Base-by-base conservation (phyloP, 2,329 filamentous ascomycete genomes). In the Penicillium capsulatum region DNA sequence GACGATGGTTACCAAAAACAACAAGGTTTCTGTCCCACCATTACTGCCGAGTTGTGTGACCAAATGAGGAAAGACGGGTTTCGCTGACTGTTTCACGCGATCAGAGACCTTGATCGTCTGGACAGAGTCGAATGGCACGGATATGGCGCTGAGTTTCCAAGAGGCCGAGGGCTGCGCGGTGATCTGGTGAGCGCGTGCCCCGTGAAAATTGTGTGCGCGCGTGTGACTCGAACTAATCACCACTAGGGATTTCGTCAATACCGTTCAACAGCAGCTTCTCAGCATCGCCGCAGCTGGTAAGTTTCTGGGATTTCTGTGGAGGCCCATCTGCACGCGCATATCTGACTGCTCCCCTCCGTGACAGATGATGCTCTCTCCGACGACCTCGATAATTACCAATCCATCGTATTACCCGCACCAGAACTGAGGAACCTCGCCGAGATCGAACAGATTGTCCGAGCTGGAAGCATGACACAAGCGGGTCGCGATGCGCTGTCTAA, bases 1-100 rank as follows among this genome's bases (percentile, higher is more conserved):
- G 90, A 96, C 60, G 91, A 97, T 78, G 86, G 86, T 44, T 97
- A 97, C 63, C 90, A 97, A 69, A 95, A 96, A 69, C 92, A 98
- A 67, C 91, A 97, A 83, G 88, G 88, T 84, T 77, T 48, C 43
- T 40, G 45, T 44, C 38, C 48, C 42, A 32, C 57, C 71, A 63
- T 38, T 19, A 33, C 27, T 36, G 22, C 44, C 19, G 37, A n/a
- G 32, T 36, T 42, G 38, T 38, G 28, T 45, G 42, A 50, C 44
- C 46, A 31, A 34, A 42, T 19, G 28, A 15, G 24, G 13, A 14
- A 19, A 29, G 34, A 22, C 30, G 13, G 15, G 15, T 39, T 39
- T 44, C 33, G 42, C 53, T 53, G 45, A 62, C 42, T 50, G 45
- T 50, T 48, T 59, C 48, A 45, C 38, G 46, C 45, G 34, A 50